phyloP scores from a whole-genome alignment of 441 rosid genomes.

The Jatropha podagrica region DNA sequence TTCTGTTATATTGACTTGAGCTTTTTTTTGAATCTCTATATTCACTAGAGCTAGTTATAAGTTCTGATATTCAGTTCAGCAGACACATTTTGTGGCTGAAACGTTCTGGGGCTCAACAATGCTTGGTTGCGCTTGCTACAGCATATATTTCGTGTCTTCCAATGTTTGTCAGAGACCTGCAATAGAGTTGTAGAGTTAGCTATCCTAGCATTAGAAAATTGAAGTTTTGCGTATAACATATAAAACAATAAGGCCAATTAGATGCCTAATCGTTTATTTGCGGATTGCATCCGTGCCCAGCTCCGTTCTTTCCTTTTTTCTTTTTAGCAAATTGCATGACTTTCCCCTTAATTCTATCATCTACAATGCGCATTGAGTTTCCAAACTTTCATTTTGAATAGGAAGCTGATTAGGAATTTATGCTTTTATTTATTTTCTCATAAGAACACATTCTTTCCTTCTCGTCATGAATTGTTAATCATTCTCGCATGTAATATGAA shows the following conservation, averaged over 20 bases:
- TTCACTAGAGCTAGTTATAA: conserved; percentile 20
- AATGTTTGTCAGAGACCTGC: conserved; percentile 18
- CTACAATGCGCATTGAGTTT: conserved; percentile 6
- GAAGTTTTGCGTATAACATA: background rate
- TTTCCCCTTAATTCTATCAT: background rate
- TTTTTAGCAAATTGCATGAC: background rate
- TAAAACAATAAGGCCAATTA: background rate
- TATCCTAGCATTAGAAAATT: background rate
- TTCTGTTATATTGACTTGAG: conserved; percentile 22
- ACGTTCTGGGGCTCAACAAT: conserved; percentile 27
- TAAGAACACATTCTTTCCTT: no score
- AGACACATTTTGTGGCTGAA: conserved; percentile 29
- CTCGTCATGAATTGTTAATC: background rate
- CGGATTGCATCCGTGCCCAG: background rate
- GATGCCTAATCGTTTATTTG: background rate
- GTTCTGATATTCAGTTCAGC: conserved; percentile 22
- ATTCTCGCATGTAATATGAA: background rate
- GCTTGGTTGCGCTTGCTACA: conserved; percentile 34
- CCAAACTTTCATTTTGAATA: conserved; percentile 2
- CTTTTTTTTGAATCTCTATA: background rate
- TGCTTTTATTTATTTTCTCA: conserved; percentile 4
- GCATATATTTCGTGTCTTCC: conserved; percentile 3
- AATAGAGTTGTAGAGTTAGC: background rate
- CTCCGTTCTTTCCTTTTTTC: background rate
- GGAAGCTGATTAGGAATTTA: conserved; percentile 1